phyloP scores from a whole-genome alignment of 139 green algal genomes.

The Edaphochlamys debaryana region DNA sequence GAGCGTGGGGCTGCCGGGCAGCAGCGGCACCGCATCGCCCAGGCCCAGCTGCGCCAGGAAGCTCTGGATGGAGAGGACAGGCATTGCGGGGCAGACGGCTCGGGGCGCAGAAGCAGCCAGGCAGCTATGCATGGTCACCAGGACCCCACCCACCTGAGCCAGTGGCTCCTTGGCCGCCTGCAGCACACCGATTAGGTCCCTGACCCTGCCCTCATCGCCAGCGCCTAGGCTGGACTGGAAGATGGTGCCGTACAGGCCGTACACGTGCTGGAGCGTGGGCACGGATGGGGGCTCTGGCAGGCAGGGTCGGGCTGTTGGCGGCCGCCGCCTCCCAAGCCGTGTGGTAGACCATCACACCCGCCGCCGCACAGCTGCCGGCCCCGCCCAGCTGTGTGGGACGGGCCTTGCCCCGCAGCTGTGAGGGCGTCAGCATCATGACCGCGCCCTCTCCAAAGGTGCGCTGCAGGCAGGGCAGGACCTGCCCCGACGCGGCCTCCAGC shows the following conservation, averaged over 20 bases:
- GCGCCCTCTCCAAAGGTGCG: background rate
- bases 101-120: no score
- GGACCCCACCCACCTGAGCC: background rate
- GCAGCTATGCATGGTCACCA: no score
- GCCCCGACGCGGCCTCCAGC: background rate
- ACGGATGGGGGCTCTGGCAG: background rate
- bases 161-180: background rate
- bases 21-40: background rate
- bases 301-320: background rate
- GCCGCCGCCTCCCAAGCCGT: background rate
- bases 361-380: background rate
- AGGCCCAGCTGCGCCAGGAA: conserved; percentile 10
- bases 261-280: background rate
- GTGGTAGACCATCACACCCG: background rate
- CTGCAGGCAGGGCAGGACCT: background rate
- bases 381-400: background rate
- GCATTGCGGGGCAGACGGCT: no score
- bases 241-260: background rate
- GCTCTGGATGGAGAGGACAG: background rate
- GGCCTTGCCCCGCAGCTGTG: background rate
- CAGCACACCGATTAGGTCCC: background rate
- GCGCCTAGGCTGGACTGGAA: background rate
- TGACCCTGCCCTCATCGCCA: background rate
- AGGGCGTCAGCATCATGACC: background rate
- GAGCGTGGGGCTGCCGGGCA: background rate